phyloP scores from a whole-genome alignment of 331 rosid genomes.

The Rosa hybrid region DNA sequence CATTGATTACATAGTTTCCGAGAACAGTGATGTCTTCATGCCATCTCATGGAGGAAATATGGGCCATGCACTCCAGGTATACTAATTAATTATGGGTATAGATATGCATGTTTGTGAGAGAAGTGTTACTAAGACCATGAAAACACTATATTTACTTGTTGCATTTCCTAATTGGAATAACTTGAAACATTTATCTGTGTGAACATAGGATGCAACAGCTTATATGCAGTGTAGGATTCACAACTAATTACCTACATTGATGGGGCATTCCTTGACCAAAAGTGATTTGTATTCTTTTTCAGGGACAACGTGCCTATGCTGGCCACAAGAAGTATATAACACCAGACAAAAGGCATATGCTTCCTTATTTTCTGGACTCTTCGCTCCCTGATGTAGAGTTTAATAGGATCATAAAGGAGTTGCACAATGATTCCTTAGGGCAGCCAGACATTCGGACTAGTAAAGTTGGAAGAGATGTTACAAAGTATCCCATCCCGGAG shows the following conservation, averaged over 20 bases:
- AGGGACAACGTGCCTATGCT: conserved; percentile 88
- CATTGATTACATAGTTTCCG: conserved; percentile 79
- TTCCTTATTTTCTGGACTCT: conserved; percentile 64
- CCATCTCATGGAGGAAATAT: conserved; percentile 99
- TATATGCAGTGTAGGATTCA: background rate
- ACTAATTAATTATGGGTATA: background rate
- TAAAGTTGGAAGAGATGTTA: conserved; percentile 81
- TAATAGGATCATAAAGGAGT: conserved; percentile 54
- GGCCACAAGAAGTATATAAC: conserved; percentile 97
- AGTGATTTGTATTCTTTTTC: conserved; percentile 24
- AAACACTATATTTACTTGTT: background rate
- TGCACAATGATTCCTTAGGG: conserved; percentile 78
- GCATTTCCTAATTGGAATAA: background rate
- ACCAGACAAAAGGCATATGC: conserved; percentile 96
- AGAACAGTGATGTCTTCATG: conserved; percentile 95
- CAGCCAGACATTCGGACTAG: conserved; percentile 70
- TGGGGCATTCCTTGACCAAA: conserved; percentile 10
- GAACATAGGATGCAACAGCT: background rate
- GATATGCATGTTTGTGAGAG: background rate
- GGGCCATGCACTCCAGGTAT: conserved; percentile 97
- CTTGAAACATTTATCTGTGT: background rate
- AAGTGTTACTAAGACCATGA: background rate
- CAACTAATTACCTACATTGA: background rate
- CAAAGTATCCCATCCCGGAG: conserved; percentile 84
- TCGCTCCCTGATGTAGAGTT: conserved; percentile 74